phyloP scores from a whole-genome alignment of 108 stramenopile genomes.

The Nitzschia sp. region DNA sequence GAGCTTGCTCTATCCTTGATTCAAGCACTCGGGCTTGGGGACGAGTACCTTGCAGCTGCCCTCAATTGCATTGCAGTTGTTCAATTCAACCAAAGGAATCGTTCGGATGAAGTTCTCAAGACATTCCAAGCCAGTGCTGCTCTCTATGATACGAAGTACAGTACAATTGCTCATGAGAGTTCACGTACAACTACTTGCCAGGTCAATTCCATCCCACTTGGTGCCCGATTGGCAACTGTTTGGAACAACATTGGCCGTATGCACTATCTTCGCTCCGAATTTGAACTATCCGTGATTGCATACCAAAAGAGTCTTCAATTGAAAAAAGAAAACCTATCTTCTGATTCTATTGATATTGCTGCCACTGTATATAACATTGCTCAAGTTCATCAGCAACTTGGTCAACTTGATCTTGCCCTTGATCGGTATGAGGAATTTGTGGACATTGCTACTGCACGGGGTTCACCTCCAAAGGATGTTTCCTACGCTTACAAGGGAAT shows the following conservation, averaged over 20 bases:
- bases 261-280: slow-evolving; percentile 51
- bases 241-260: slow-evolving; percentile 63
- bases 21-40: neutral
- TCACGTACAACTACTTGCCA: slow-evolving; percentile 12
- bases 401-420: slow-evolving; percentile 48
- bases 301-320: slow-evolving; percentile 45
- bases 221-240: slow-evolving; percentile 30
- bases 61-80: slow-evolving; percentile 47
- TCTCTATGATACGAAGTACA: slow-evolving; percentile 27
- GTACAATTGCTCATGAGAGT: neutral
- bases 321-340: slow-evolving; percentile 26
- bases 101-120: slow-evolving; percentile 33
- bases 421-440: slow-evolving; percentile 43
- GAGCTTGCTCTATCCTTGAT: slow-evolving; percentile 19
- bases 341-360: slow-evolving; percentile 47
- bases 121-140: slow-evolving; percentile 40
- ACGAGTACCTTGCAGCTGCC: slow-evolving; percentile 25
- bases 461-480: slow-evolving; percentile 40
- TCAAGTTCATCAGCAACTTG: slow-evolving; percentile 52
- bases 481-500: slow-evolving; percentile 58
- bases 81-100: slow-evolving; percentile 28
- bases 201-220: neutral
- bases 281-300: slow-evolving; percentile 33
- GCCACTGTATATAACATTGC: slow-evolving; percentile 57
- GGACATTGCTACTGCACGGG: slow-evolving; percentile 14